A percentile compares a stretch with the other conserved stretches of the same genome.
Conservation (phyloP, 495 filamentous ascomycete species). For the Viridothelium virens region DNA sequence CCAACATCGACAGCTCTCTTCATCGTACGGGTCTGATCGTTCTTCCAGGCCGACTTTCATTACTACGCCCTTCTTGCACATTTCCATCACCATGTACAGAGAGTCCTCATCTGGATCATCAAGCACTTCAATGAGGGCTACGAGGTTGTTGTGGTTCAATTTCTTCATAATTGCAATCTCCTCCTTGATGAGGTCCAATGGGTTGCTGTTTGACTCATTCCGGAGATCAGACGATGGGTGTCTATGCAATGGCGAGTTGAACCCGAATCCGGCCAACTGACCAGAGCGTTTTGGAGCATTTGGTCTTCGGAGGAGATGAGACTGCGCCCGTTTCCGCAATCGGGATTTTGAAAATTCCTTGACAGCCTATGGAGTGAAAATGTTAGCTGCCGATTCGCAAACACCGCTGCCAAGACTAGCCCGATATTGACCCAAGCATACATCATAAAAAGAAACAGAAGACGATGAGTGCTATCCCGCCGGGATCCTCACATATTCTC, state of each 20-base stretch:
- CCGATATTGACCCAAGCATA: constrained; percentile 18
- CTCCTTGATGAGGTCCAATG: constrained; percentile 82
- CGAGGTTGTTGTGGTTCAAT: constrained; percentile 84
- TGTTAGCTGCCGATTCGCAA: constrained; percentile 16
- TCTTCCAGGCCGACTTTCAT: constrained; percentile 95
- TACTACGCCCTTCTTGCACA: constrained; percentile 96
- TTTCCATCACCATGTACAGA: constrained; percentile 96
- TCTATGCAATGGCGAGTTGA: constrained; percentile 56
- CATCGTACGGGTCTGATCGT: constrained; percentile 69
- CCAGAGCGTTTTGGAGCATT: constrained; percentile 47
- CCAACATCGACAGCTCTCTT: constrained; percentile 79
- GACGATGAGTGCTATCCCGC: constrained; percentile 10
- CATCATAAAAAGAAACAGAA: constrained; percentile 1
- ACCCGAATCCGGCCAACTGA: constrained; percentile 47
- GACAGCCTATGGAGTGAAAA: constrained; percentile 55
- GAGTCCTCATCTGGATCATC: constrained; percentile 95
- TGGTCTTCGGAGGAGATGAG: constrained; percentile 72
- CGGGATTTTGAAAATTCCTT: constrained; percentile 97
- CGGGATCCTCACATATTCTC: constrained; percentile 73
- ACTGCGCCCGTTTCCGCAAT: constrained; percentile 86
- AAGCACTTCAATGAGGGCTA: constrained; percentile 85
- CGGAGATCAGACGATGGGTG: constrained; percentile 44
- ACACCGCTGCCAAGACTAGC: constrained; percentile 14
- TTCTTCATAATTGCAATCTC: constrained; percentile 99
- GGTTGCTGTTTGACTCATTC: constrained; percentile 56